Base-by-base conservation (phyloP, 1,284 basidiomycete species). In the Cutaneotrichosporon sp. region DNA sequence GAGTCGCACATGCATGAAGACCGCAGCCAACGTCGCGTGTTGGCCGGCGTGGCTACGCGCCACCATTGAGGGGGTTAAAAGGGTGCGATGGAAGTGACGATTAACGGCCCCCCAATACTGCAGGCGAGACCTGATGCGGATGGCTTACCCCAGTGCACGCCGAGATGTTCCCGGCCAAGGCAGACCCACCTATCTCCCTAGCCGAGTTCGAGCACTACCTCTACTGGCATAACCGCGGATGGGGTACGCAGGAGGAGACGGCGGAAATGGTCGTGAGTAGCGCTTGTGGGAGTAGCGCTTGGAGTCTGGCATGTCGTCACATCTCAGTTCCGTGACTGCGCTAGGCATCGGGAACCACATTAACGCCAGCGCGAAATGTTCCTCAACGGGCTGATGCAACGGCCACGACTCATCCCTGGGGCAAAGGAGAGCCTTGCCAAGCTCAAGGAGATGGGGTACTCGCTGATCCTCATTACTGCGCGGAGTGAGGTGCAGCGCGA, bases 401-500 rank as follows among this genome's bases (percentile, higher is more conserved):
- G 50, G 16, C 58, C 58, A 2, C 26, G 17, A 1, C 84, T 84
- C 6, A 78, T 89, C 14, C 75, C 79, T 1, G 86, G 86, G 2
- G 86, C 86, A n/a, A 71, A 76, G 37, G 81, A 86, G 60, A 83
- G 81, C 12, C 66, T 82, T 29, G 71, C 79, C 58, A 69, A 76
- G 35, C 77, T 90, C 22, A 80, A 79, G 49, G 75, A 79, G 48
- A 71, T 84, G 75, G 87, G 86, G 1, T 87, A 81, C 71, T 78
- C 79, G 48, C 55, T 75, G 34, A 67, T 88, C 54, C 82, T 90
- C 55, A 82, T 90, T 46, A 90, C 88, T 4, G 87, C 88, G 29
- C 78, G 88, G 57, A 78, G 79, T 31, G 77, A 80, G 52, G 77
- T 80, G 33, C 76, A 82, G 54, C 78, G 82, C 25, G 80, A 82